Conservation (phyloP, 768 basidiomycete species). For the Suillus luteus region DNA sequence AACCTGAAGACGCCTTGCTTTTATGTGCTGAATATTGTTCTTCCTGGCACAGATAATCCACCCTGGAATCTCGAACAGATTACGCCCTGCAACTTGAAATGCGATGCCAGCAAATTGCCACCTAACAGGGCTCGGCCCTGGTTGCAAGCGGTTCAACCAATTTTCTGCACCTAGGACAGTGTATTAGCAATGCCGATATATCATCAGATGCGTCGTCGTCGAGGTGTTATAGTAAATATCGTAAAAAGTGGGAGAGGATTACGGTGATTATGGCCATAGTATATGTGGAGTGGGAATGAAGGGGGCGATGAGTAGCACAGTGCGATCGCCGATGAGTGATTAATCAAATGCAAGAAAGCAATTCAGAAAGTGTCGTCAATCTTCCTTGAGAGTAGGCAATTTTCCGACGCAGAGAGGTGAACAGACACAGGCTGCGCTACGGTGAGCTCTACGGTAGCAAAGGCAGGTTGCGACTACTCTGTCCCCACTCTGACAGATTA, state of each 20-base stretch:
- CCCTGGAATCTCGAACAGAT: too few relatives aligned
- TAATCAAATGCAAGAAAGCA: conserved; percentile 22
- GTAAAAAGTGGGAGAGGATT: conserved; percentile 7
- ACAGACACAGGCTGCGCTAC: conserved; percentile 32
- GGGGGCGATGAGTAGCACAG: conserved; percentile 7
- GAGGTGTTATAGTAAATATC: conserved; percentile 7
- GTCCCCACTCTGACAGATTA: conserved; percentile 64
- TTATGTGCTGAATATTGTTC: too few relatives aligned
- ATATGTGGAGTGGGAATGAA: conserved; percentile 16
- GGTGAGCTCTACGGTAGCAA: conserved; percentile 19
- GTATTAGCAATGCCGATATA: conserved; percentile 25
- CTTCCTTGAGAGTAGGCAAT: conserved; percentile 31
- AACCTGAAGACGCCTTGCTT: too few relatives aligned
- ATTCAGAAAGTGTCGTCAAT: conserved; percentile 12
- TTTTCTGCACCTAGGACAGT: too few relatives aligned
- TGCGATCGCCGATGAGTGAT: conserved; percentile 15
- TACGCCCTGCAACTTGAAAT: too few relatives aligned
- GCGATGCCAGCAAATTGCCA: too few relatives aligned
- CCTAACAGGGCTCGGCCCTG: too few relatives aligned
- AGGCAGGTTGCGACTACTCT: conserved; percentile 42
- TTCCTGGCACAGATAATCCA: too few relatives aligned
- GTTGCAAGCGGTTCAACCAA: too few relatives aligned
- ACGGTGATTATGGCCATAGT: conserved; percentile 20
- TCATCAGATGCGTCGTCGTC: conserved; percentile 15
- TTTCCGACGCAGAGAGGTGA: conserved; percentile 37